Base-by-base conservation (phyloP, 2,329 filamentous ascomycete genomes). In the Monosporascus sp. region DNA sequence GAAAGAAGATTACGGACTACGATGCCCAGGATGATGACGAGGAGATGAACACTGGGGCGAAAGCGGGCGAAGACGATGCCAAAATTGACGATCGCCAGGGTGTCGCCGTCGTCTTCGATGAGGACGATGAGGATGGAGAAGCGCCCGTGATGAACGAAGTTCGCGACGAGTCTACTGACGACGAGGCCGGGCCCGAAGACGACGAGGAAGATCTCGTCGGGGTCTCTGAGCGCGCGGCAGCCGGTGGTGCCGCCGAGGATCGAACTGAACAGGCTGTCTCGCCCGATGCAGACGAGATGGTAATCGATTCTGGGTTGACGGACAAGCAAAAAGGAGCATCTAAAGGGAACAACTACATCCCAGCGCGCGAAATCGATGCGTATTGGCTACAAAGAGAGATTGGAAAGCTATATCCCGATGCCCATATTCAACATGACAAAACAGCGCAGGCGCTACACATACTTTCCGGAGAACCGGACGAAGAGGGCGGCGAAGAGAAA, bases 1-100 rank as follows among this genome's bases (percentile, higher is more conserved):
- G 92, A 59, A 99, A 99, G 77, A 99, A 99, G 75, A 96, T 99
- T 59, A 99, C 94, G 49, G 94, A 99, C 70, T 99, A 97, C 71
- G 90, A 97, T 71, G 90, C 90, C 40, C 91, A 97, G 69, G 93
- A 97, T 60, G 94, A 97, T 34, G 92, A 97, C 58, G 93, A 96
- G 60, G 86, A 91, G 54, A 89, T 91, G 77, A 87, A 83, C 31
- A 85, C 87, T 64, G 87, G 83, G 54, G 80, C 84, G 27, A 81
- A 77, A 22, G 83, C 77, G 19, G 89, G 82, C 52, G 77, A 76
- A 3, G 84, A 84, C 57, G 81, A 86, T 46, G 87, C 83, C 31
- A 92, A 97, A 68, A 83, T 97, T 49, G 94, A 97, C 65, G 92
- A 97, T 64, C 86, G 91, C 49, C 91, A 99, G 71, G 94, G 94